Evolutionary conservation across 2,329 filamentous ascomycete genomes (phyloP), one percentile per base, ranked within the genome.

Genomic region (Fusarium albidum): DNA sequence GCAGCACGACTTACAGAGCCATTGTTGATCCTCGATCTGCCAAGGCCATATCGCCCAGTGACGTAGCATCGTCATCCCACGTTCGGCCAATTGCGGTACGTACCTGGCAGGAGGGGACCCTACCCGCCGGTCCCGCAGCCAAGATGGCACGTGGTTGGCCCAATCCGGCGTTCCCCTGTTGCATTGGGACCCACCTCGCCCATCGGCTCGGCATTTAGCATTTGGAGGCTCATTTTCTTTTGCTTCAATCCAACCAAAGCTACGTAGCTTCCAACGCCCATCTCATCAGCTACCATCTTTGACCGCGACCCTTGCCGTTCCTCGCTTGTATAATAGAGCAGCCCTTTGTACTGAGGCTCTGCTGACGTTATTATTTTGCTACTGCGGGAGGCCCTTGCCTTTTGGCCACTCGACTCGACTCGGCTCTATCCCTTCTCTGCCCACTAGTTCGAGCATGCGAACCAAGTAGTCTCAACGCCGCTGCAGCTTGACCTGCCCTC

Each of bases 401-500:
- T 11, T 21, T 21, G 4, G 21, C 4, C n/a, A n/a, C n/a, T n/a
- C 32, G 18, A 6, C 5, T 8, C 9, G 6, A 32, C 32, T 47
- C 35, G 34, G 12, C 31, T 25, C 35, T 34, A 25, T 48, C 35
- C 33, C 39, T 29, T 50, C 35, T 34, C 11, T 15, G 14, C 35
- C 21, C 35, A 44, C 35, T 43, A 31, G 40, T 44, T 55, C 41
- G 54, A 57, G 33, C 49, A 59, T 65, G 48, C 52, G 42, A 50
- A 50, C 34, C n/a, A 37, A 46, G 45, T 53, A 61, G 58, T 49
- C 51, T 56, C 41, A 35, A 34, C 17, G 18, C 11, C 52, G 31
- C 38, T 45, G 42, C 57, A 56, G 61, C 57, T 60, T 52, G 46
- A 63, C 60, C 56, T 59, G 60, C 54, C 42, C 29, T 33, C 21